A percentile compares a stretch with the other conserved stretches of the same genome.
Evolutionary conservation across 1,139 yeast species (phyloP).

Genomic region (Entelexis paramagnoliae): DNA sequence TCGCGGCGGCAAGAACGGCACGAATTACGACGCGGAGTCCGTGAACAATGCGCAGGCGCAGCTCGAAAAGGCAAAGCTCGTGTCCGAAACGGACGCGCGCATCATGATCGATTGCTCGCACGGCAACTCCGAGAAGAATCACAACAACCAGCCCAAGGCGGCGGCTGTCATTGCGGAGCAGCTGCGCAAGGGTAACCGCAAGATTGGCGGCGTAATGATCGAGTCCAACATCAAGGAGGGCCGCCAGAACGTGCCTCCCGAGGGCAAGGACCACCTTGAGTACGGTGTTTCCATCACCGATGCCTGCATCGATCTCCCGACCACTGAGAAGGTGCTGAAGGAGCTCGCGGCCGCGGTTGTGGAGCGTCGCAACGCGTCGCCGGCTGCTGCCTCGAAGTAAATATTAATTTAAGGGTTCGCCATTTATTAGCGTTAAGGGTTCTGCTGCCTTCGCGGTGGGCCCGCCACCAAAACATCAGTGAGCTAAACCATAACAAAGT

Average conservation of each 20-base stretch:
- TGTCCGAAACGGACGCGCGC: slow-evolving; percentile 39
- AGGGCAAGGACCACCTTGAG: slow-evolving; percentile 58
- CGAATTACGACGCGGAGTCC: slow-evolving; percentile 71
- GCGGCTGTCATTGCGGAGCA: slow-evolving; percentile 71
- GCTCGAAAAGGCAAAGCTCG: slow-evolving; percentile 48
- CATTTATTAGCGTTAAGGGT: background rate
- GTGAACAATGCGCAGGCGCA: slow-evolving; percentile 60
- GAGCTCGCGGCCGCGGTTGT: slow-evolving; percentile 69
- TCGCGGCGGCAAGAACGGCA: slow-evolving; percentile 90
- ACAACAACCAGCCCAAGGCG: slow-evolving; percentile 88
- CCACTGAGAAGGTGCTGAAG: slow-evolving; percentile 62
- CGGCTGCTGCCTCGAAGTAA: background rate
- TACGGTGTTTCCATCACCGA: slow-evolving; percentile 95
- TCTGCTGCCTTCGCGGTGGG: background rate
- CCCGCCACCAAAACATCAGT: too few species aligned
- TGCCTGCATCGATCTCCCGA: slow-evolving; percentile 88
- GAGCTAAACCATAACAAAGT: too few species aligned
- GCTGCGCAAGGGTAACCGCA: slow-evolving; percentile 59
- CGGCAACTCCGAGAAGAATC: slow-evolving; percentile 86
- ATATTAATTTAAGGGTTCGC: background rate
- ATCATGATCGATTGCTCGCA: slow-evolving; percentile 98
- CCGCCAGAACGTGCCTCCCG: slow-evolving; percentile 69
- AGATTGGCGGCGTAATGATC: slow-evolving; percentile 90
- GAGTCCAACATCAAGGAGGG: slow-evolving; percentile 89
- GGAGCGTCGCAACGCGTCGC: slow-evolving; percentile 45